Conservation (phyloP, 306 rosid genomes). For the Prunus armeniaca region DNA sequence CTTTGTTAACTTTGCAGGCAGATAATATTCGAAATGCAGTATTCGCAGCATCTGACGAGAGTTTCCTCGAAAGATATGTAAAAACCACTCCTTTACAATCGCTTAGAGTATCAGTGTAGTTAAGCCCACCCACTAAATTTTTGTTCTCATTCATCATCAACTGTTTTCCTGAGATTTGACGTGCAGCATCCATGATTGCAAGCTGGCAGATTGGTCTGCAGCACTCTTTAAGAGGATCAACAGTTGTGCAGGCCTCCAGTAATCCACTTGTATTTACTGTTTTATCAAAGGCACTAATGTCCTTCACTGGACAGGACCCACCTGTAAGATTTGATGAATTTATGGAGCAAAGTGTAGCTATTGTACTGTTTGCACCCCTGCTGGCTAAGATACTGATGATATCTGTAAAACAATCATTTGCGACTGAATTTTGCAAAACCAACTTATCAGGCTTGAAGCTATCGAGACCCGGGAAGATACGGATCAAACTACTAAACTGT, state of each 20-base stretch:
- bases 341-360: constrained; percentile 71
- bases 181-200: constrained; percentile 89
- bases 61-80: constrained; percentile 76
- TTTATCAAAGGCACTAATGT: constrained; percentile 68
- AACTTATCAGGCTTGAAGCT: constrained; percentile 51
- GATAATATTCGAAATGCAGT: constrained; percentile 79
- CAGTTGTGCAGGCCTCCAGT: constrained; percentile 80
- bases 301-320: constrained; percentile 87
- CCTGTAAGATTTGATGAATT: constrained; percentile 83
- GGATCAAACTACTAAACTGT: constrained; percentile 82
- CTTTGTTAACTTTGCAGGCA: constrained; percentile 98
- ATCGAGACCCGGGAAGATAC: constrained; percentile 84
- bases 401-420: constrained; percentile 80
- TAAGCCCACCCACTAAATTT: constrained; percentile 47
- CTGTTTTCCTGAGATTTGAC: constrained; percentile 72
- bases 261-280: constrained; percentile 71
- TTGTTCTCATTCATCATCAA: constrained; percentile 46
- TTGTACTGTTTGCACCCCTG: constrained; percentile 75
- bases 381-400: constrained; percentile 72
- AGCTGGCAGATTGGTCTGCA: constrained; percentile 93
- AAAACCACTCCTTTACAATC: constrained; percentile 95
- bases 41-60: constrained; percentile 61
- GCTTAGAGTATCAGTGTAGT: constrained; percentile 61
- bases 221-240: constrained; percentile 97
- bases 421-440: constrained; percentile 62